These are phyloP conservation scores for Leishmania gerbilli DNA, from an alignment of 208 protist genomes.

Conservation along the genomic window DNA sequence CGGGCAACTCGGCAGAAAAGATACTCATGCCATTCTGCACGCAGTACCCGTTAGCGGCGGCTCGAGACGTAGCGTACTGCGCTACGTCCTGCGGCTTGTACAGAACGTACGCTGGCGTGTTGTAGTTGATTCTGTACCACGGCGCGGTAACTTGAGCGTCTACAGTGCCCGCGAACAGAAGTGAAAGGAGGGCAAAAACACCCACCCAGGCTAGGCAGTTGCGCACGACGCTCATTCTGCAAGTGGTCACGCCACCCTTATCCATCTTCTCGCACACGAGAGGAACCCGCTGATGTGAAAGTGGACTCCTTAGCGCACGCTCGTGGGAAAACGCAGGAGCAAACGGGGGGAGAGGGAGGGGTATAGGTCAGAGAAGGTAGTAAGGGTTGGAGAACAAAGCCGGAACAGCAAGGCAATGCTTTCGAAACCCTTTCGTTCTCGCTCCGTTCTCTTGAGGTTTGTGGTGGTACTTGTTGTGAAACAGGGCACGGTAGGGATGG, in stretches of 20 bases:
- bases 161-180: not conserved
- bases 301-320: not conserved
- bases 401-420: not conserved
- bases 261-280: not conserved
- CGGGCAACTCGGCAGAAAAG: slow-evolving; percentile 3
- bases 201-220: not conserved
- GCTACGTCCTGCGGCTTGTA: slow-evolving; percentile 7
- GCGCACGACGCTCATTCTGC: not conserved
- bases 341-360: not conserved
- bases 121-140: slow-evolving; percentile 10
- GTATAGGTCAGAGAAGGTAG: not conserved
- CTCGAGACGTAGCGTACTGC: not conserved
- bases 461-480: not conserved
- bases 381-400: not conserved
- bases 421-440: not conserved
- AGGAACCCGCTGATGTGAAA: not conserved
- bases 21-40: slow-evolving; percentile 21
- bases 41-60: slow-evolving; percentile 15
- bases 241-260: not conserved
- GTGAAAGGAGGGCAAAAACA: not conserved
- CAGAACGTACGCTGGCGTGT: slow-evolving; percentile 14
- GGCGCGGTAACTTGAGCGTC: not conserved
- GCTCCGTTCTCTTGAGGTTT: not conserved
- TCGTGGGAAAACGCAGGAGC: not conserved
- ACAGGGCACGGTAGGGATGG: not conserved